Evolutionary conservation across 306 rosid species (phyloP).

Genomic region (Vigna hirtella): DNA sequence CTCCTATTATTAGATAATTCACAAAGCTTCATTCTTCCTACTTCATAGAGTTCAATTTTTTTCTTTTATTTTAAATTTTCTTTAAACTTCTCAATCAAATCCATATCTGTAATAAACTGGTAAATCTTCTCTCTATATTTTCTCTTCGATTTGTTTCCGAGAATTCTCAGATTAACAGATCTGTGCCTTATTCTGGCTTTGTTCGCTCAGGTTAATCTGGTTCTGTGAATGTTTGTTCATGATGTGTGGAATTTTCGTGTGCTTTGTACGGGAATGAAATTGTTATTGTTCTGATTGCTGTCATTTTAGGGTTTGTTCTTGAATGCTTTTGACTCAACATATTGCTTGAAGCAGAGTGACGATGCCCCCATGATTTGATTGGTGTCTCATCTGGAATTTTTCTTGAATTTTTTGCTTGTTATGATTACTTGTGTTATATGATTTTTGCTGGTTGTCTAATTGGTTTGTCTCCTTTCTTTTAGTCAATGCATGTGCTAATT

Average conservation of each 20-base stretch:
- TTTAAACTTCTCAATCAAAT: neutral
- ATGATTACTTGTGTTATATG: neutral
- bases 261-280: neutral
- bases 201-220: slow-evolving; percentile 7
- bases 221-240: neutral
- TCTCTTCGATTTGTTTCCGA: neutral
- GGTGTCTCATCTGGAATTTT: neutral
- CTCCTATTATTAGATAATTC: neutral
- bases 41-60: neutral
- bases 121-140: slow-evolving; percentile 26
- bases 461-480: neutral
- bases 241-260: neutral
- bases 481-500: slow-evolving; percentile 9
- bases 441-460: neutral
- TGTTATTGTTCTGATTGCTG: slow-evolving; percentile 5
- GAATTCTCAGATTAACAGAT: slow-evolving; percentile 5
- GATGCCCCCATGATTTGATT: slow-evolving; percentile 10
- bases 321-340: neutral
- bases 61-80: neutral
- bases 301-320: neutral
- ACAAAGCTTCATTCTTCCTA: neutral
- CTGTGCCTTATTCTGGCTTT: neutral
- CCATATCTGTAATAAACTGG: slow-evolving; percentile 14
- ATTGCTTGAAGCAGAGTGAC: neutral
- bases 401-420: neutral